These are phyloP conservation scores for Prosopis cineraria DNA, from an alignment of 306 rosid species.

Conservation along the genomic window DNA sequence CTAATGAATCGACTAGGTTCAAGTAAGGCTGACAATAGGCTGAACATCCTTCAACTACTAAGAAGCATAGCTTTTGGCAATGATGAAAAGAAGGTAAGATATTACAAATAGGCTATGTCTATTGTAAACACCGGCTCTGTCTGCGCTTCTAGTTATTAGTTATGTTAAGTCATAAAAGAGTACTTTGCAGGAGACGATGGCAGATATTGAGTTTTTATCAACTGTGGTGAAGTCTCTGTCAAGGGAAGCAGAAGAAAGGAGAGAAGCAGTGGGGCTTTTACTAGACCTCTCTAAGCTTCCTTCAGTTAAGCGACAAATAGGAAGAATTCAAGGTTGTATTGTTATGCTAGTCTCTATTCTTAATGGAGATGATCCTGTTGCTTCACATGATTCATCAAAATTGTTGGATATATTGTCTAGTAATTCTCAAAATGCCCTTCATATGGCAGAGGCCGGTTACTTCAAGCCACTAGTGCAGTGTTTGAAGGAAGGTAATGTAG, in stretches of 20 bases:
- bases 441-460: slow-evolving; percentile 96
- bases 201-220: slow-evolving; percentile 60
- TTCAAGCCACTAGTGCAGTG: slow-evolving; percentile 75
- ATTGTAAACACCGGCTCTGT: slow-evolving; percentile 4
- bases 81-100: slow-evolving; percentile 67
- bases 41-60: slow-evolving; percentile 54
- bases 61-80: slow-evolving; percentile 54
- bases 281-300: slow-evolving; percentile 65
- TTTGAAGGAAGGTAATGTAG: slow-evolving; percentile 70
- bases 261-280: slow-evolving; percentile 79
- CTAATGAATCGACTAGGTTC: slow-evolving; percentile 67
- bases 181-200: slow-evolving; percentile 81
- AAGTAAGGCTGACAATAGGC: slow-evolving; percentile 51
- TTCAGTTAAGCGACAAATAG: slow-evolving; percentile 66
- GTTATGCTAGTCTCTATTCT: slow-evolving; percentile 82
- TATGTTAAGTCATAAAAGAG: slow-evolving; percentile 36
- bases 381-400: slow-evolving; percentile 66
- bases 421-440: slow-evolving; percentile 85
- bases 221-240: slow-evolving; percentile 70
- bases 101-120: neutral
- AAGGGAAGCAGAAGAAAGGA: slow-evolving; percentile 78
- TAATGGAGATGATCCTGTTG: slow-evolving; percentile 71
- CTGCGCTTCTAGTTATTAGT: slow-evolving; percentile 22
- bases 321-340: slow-evolving; percentile 87
- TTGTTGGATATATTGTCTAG: slow-evolving; percentile 70